phyloP scores from a whole-genome alignment of 2,329 filamentous ascomycete genomes.

The Colletotrichum sublineola region DNA sequence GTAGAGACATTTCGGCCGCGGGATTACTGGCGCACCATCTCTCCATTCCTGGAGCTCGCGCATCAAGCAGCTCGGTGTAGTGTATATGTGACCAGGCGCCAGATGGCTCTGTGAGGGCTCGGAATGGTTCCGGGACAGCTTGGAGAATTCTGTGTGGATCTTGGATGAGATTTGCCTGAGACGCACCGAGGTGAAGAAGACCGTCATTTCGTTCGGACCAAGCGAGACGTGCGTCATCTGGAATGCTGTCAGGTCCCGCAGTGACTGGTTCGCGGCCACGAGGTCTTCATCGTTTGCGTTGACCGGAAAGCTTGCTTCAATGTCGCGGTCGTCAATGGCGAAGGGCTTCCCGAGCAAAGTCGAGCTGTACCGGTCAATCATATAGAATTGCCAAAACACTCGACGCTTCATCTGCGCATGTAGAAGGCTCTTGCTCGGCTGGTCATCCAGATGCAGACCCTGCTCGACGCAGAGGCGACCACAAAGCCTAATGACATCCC shows the following conservation, averaged over 20 bases:
- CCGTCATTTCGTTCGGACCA: slow-evolving; percentile 50
- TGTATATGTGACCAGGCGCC: slow-evolving; percentile 45
- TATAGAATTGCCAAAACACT: slow-evolving; percentile 61
- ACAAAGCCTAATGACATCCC: slow-evolving; percentile 56
- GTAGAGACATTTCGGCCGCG: slow-evolving; percentile 55
- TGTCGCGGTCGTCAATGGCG: slow-evolving; percentile 56
- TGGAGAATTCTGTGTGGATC: slow-evolving; percentile 52
- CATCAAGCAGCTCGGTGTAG: slow-evolving; percentile 48
- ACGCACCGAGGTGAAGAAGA: slow-evolving; percentile 55
- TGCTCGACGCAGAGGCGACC: slow-evolving; percentile 57
- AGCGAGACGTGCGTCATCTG: slow-evolving; percentile 17
- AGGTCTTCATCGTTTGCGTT: slow-evolving; percentile 52
- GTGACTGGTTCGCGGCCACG: slow-evolving; percentile 39
- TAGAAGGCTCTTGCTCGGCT: slow-evolving; percentile 42
- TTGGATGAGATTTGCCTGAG: slow-evolving; percentile 57
- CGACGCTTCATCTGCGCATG: slow-evolving; percentile 54
- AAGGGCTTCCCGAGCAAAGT: slow-evolving; percentile 57
- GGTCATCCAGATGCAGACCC: slow-evolving; percentile 49
- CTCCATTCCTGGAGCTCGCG: slow-evolving; percentile 55
- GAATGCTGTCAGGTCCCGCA: slow-evolving; percentile 33
- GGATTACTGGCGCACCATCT: slow-evolving; percentile 49
- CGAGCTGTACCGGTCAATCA: slow-evolving; percentile 60
- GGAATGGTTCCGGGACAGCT: slow-evolving; percentile 16
- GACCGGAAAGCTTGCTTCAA: slow-evolving; percentile 53
- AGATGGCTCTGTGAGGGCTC: slow-evolving; percentile 31